Conservation (phyloP, 129 eudicot genomes). For the Lonicera japonica region DNA sequence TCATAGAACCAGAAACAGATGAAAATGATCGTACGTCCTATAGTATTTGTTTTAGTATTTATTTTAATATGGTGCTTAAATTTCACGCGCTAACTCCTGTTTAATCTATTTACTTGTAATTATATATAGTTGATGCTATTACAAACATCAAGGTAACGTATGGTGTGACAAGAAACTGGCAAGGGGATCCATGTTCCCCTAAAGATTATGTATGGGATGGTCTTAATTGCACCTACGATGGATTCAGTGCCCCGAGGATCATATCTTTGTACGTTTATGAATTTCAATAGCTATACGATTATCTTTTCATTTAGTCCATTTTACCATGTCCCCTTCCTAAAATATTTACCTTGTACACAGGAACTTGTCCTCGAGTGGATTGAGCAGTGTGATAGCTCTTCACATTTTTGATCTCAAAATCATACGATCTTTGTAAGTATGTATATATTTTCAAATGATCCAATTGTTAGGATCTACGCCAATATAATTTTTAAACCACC, state of each 20-base stretch:
- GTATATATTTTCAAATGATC: neutral
- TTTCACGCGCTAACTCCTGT: neutral
- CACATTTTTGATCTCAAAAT: conserved; percentile 38
- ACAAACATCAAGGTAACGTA: conserved; percentile 27
- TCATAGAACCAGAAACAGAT: too few relatives aligned
- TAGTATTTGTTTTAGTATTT: neutral
- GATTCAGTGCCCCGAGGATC: conserved; percentile 14
- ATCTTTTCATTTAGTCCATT: neutral
- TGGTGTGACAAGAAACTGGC: conserved; percentile 32
- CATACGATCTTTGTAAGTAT: conserved; percentile 44
- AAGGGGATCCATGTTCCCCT: conserved; percentile 57
- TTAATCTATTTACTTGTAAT: conserved; percentile 7
- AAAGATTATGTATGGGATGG: conserved; percentile 39
- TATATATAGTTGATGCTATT: conserved; percentile 25
- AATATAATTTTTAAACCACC: too few relatives aligned
- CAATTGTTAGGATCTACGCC: too few relatives aligned
- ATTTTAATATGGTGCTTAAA: neutral
- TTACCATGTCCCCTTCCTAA: neutral
- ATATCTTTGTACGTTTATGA: conserved; percentile 23
- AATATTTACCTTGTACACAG: conserved; percentile 11
- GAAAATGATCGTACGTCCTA: too few relatives aligned
- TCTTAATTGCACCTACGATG: conserved; percentile 25
- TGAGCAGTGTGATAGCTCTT: conserved; percentile 31
- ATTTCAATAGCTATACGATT: neutral
- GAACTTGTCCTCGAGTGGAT: conserved; percentile 44